Evolutionary conservation across 1,139 yeast genomes (phyloP).

Genomic region (Wickerhamiella infanticola): DNA sequence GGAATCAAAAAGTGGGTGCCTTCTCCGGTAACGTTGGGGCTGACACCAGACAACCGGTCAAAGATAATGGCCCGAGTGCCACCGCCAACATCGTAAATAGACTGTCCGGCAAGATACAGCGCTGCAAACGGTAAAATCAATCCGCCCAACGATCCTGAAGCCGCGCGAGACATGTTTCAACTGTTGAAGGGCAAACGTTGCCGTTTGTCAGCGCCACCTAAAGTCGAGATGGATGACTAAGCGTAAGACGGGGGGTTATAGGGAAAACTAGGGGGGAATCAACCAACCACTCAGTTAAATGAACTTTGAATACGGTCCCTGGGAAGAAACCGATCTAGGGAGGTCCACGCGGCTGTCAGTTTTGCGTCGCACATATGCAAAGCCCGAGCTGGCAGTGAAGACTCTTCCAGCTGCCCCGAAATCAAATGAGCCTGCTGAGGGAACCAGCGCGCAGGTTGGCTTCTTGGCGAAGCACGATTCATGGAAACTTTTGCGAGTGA

Average conservation of each 20-base stretch:
- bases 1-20: slow-evolving; percentile 94
- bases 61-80: slow-evolving; percentile 93
- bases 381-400: not conserved
- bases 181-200: not conserved
- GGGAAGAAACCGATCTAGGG: not conserved
- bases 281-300: too few relatives aligned
- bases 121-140: slow-evolving; percentile 14
- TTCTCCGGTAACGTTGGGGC: slow-evolving; percentile 75
- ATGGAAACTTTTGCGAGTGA: slow-evolving; percentile 59
- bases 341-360: not conserved
- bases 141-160: slow-evolving; percentile 13
- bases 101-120: slow-evolving; percentile 14
- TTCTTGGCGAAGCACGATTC: slow-evolving; percentile 21
- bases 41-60: slow-evolving; percentile 83
- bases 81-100: slow-evolving; percentile 74
- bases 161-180: slow-evolving; percentile 2
- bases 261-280: too few relatives aligned
- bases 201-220: not conserved
- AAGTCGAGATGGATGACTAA: too few relatives aligned
- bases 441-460: not conserved
- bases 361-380: not conserved
- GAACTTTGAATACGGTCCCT: not conserved
- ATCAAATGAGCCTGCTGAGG: not conserved
- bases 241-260: too few relatives aligned
- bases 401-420: not conserved